Percentiles rank a stretch among this genome's conserved stretches.
phyloP scores from a whole-genome alignment of 2,329 filamentous ascomycete species.

The Monascus ruber region DNA sequence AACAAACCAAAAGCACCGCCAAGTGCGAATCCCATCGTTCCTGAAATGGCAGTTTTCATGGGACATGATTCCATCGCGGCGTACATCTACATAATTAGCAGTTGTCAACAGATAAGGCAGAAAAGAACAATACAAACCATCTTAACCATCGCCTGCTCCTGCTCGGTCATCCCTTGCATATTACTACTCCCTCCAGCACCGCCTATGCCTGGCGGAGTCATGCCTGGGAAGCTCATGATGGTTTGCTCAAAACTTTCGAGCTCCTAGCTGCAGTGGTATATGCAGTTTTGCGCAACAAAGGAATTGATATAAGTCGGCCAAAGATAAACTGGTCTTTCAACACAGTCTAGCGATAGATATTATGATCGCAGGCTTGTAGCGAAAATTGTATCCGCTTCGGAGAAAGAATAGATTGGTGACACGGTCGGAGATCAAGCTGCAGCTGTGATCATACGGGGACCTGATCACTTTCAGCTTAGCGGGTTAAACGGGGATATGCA shows the following conservation, averaged over 20 bases:
- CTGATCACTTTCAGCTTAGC: no score
- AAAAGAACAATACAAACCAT: constrained; percentile 21
- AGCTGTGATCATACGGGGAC: no score
- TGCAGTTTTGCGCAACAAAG: not conserved
- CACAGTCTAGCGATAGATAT: not conserved
- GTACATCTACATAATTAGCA: constrained; percentile 51
- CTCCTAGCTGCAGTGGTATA: not conserved
- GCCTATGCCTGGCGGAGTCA: constrained; percentile 17
- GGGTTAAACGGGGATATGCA: no score
- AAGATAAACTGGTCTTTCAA: not conserved
- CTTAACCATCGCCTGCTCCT: constrained; percentile 38
- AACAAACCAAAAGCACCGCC: constrained; percentile 93
- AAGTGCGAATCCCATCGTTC: constrained; percentile 86
- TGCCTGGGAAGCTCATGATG: constrained; percentile 27
- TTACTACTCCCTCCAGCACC: constrained; percentile 9
- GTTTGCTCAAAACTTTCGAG: no score
- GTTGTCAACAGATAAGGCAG: not conserved
- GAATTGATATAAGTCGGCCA: not conserved
- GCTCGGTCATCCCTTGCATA: constrained; percentile 33
- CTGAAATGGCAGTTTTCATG: constrained; percentile 78
- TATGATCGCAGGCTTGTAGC: no score
- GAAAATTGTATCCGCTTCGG: no score
- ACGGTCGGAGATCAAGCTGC: no score
- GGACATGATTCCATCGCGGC: constrained; percentile 82
- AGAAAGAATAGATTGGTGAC: no score